Conservation (phyloP, 805 yeast genomes). For the Ogataea pignaliae region DNA sequence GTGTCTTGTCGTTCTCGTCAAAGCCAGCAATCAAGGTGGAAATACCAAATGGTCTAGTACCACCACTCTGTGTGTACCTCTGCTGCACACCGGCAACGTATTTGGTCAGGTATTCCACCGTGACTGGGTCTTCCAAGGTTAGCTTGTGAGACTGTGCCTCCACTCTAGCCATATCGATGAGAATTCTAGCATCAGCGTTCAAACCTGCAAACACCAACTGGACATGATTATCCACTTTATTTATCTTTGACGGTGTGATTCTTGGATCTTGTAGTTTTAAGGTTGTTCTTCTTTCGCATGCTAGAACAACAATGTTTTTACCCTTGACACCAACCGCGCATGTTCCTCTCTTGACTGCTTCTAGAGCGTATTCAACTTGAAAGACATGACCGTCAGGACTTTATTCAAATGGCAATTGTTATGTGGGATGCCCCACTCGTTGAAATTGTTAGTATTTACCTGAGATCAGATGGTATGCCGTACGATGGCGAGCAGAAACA, state of each 20-base stretch:
- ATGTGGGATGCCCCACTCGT: not conserved
- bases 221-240: conserved; percentile 85
- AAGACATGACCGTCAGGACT: conserved; percentile 99
- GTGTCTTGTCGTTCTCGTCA: conserved; percentile 76
- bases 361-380: conserved; percentile 97
- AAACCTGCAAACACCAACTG: conserved; percentile 94
- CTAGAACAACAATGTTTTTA: conserved; percentile 79
- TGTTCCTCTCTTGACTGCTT: conserved; percentile 97
- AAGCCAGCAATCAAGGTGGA: conserved; percentile 95
- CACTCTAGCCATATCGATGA: conserved; percentile 91
- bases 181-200: conserved; percentile 95
- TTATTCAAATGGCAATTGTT: not conserved
- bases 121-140: conserved; percentile 91
- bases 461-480: no score
- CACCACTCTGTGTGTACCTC: conserved; percentile 95
- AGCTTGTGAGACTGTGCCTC: conserved; percentile 94
- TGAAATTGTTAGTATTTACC: conserved; percentile 11
- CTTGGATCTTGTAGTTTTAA: conserved; percentile 94
- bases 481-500: conserved; percentile 26
- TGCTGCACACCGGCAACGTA: conserved; percentile 98
- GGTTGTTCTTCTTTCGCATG: conserved; percentile 95
- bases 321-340: conserved; percentile 98
- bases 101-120: conserved; percentile 86
- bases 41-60: conserved; percentile 97
- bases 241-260: conserved; percentile 91